phyloP scores from a whole-genome alignment of 805 yeast genomes.

The Candida xiaguanensis region DNA sequence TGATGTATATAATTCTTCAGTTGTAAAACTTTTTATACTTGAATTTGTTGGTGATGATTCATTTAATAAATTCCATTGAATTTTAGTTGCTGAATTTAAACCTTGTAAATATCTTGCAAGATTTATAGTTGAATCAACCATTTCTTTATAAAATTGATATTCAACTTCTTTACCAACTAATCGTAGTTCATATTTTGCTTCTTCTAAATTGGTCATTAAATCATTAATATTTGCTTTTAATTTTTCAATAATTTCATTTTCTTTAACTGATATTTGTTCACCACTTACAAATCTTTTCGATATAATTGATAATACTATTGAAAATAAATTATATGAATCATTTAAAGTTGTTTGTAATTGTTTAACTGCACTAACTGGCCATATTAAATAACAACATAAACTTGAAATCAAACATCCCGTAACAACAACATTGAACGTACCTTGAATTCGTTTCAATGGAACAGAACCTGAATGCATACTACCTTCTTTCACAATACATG shows the following conservation, averaged over 20 bases:
- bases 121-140: constrained; percentile 51
- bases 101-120: constrained; percentile 63
- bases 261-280: constrained; percentile 39
- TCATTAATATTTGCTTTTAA: constrained; percentile 38
- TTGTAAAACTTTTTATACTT: constrained; percentile 22
- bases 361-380: constrained; percentile 59
- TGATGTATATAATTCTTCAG: constrained; percentile 18
- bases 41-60: constrained; percentile 13
- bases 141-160: constrained; percentile 38
- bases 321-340: constrained; percentile 49
- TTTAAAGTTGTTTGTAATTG: constrained; percentile 45
- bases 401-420: constrained; percentile 60
- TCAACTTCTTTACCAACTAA: constrained; percentile 54
- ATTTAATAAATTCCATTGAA: constrained; percentile 55
- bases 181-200: constrained; percentile 59
- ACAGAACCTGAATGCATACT: constrained; percentile 54
- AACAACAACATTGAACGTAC: constrained; percentile 54
- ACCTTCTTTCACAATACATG: constrained; percentile 74
- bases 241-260: constrained; percentile 29
- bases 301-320: constrained; percentile 44
- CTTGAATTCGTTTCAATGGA: constrained; percentile 50
- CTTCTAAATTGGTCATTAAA: constrained; percentile 45
- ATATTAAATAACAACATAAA: constrained; percentile 55
- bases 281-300: constrained; percentile 49
- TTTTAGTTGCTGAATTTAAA: constrained; percentile 61